A percentile compares a stretch with the other conserved stretches of the same genome.
phyloP scores from a whole-genome alignment of 139 green algal species.

The Chlamydomonas sp. region DNA sequence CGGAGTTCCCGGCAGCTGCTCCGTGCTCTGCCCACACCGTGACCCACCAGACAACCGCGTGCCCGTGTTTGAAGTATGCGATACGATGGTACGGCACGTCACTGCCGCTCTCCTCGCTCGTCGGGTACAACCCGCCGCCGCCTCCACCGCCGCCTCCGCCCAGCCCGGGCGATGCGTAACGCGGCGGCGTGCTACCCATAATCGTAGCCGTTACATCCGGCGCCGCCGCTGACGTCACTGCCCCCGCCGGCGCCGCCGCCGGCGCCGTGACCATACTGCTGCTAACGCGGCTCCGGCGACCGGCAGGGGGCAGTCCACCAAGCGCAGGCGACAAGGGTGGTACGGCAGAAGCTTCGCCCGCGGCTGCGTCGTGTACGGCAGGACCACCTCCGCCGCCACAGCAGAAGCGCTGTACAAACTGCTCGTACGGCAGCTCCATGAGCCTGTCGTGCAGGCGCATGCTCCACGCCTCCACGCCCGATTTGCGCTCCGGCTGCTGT shows the following conservation, averaged over 20 bases:
- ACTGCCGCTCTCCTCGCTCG: constrained; percentile 10
- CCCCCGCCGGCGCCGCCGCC: neutral
- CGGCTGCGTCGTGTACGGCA: neutral
- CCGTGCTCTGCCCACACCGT: neutral
- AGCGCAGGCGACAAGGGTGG: neutral
- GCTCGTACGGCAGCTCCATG: constrained; percentile 43
- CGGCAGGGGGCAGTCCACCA: neutral
- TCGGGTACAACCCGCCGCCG: neutral
- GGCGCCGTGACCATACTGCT: too few species aligned
- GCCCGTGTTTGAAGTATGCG: constrained; percentile 48
- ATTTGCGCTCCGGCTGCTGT: constrained; percentile 49
- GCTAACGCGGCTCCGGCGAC: neutral
- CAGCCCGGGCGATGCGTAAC: neutral
- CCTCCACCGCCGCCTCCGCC: neutral
- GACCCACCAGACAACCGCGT: constrained; percentile 54
- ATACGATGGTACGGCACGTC: constrained; percentile 64
- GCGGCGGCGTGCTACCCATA: neutral
- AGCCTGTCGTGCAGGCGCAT: constrained; percentile 54
- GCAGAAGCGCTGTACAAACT: constrained; percentile 43
- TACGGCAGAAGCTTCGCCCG: too few species aligned
- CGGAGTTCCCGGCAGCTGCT: neutral
- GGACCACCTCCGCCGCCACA: neutral
- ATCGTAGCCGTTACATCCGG: neutral
- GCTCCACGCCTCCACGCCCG: constrained; percentile 61
- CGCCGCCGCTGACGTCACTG: neutral